phyloP scores from a whole-genome alignment of 2,329 filamentous ascomycete genomes.

The Colletotrichum lupini region DNA sequence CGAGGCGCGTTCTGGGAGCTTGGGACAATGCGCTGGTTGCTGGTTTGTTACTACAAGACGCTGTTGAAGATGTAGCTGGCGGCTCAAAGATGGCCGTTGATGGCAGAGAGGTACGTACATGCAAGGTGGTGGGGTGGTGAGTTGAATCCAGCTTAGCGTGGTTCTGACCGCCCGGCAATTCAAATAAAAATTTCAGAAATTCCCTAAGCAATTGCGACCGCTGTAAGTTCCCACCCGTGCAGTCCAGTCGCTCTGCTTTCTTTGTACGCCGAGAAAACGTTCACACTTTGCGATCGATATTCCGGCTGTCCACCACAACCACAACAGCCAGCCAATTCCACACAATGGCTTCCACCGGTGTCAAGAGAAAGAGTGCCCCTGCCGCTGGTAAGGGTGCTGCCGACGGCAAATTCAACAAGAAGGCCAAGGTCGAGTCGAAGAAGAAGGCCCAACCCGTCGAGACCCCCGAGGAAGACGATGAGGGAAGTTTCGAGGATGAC shows the following conservation, averaged over 20 bases:
- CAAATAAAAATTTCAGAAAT: conserved; percentile 41
- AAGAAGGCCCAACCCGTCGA: conserved; percentile 46
- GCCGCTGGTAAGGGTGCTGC: conserved; percentile 53
- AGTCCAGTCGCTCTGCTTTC: neutral
- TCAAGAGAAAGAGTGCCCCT: conserved; percentile 65
- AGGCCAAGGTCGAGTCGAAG: conserved; percentile 54
- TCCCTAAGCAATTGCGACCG: conserved; percentile 16
- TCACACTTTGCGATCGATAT: conserved; percentile 13
- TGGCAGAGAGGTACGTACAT: conserved; percentile 29
- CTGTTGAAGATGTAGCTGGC: neutral
- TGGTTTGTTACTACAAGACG: neutral
- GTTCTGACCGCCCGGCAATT: conserved; percentile 49
- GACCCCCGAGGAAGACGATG: conserved; percentile 42
- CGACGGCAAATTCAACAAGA: conserved; percentile 58
- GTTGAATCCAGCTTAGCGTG: conserved; percentile 29
- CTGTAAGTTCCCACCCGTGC: conserved; percentile 12
- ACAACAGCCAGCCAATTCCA: conserved; percentile 17
- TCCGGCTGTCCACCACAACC: conserved; percentile 10
- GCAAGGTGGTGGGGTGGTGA: conserved; percentile 32
- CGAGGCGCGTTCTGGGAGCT: neutral
- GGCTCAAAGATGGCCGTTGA: neutral
- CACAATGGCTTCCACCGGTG: conserved; percentile 61
- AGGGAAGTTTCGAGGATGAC: conserved; percentile 45
- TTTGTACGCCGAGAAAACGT: conserved; percentile 12
- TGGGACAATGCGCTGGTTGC: neutral